Base-by-base conservation (phyloP, 2,329 filamentous ascomycete species). In the Lecanicillium sp. region DNA sequence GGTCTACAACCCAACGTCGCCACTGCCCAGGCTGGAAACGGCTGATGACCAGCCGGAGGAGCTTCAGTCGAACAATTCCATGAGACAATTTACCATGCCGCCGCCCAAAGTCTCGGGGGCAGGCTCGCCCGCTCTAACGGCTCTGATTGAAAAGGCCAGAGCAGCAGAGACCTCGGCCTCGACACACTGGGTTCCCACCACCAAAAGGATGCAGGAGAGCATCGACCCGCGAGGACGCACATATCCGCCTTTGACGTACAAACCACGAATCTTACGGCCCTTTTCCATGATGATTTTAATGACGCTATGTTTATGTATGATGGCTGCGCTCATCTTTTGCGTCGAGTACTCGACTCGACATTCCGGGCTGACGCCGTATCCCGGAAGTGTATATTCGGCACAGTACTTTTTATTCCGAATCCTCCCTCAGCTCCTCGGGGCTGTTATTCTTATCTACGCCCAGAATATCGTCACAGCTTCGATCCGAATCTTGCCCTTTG, bases 341-440 rank as follows among this genome's bases (percentile, higher is more conserved):
- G 85, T 83, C 41, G 63, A 83, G 27, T 87, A 77, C 62, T 85
- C 83, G 9, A 60, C 68, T 28, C 57, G 62, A 5, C 69, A 80
- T 46, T 58, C 69, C 9, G 86, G 86, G 1, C 63, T 95, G 11
- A 78, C 75, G 53, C 60, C 70, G 4, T 95, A 89, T 55, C 64
- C 66, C 25, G 71, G 71, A 33, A 68, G 63, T 20, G 81, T 87
- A 41, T 83, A 84, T 44, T 82, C 81, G 35, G 71, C 71, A 8
- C 72, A 80, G 47, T 95, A 94, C 60, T 95, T 95, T 56, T 60
- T 94, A 33, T 92, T 94, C 57, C 76, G 87, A 44, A 85, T 94
- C 46, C 64, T 95, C 2, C 89, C 90, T 3, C 86, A 88, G 41
- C 64, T 94, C 0, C 54, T 94, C 12, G 85, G 80, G 0, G 78